Conservation (phyloP, 2,329 filamentous ascomycete genomes). For the Eurotiales sp. region DNA sequence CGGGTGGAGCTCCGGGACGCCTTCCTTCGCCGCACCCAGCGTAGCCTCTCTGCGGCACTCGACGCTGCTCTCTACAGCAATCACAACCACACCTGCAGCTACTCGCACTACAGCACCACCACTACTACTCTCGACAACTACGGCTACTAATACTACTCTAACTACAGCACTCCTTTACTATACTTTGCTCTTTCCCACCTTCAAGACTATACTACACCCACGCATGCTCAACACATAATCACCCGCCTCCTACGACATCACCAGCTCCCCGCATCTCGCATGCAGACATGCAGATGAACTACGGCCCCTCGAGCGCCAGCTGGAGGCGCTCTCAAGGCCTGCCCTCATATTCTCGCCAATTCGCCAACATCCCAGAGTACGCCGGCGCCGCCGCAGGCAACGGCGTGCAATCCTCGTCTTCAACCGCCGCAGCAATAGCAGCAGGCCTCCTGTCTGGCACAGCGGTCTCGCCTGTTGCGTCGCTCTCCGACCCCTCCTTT, state of each 20-base stretch:
- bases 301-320: slow-evolving; percentile 39
- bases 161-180: too few species aligned
- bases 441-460: not conserved
- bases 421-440: not conserved
- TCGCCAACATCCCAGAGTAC: slow-evolving; percentile 32
- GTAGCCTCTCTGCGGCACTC: slow-evolving; percentile 26
- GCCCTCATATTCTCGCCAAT: slow-evolving; percentile 48
- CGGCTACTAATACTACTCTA: too few species aligned
- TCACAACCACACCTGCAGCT: slow-evolving; percentile 21
- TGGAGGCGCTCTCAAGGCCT: slow-evolving; percentile 42
- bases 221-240: too few species aligned
- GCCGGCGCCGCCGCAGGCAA: slow-evolving; percentile 18
- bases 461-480: slow-evolving; percentile 14
- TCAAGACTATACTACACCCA: too few species aligned
- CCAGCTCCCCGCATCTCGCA: slow-evolving; percentile 40
- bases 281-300: slow-evolving; percentile 48
- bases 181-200: too few species aligned
- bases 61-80: slow-evolving; percentile 35
- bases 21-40: slow-evolving; percentile 16
- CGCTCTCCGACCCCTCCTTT: slow-evolving; percentile 47
- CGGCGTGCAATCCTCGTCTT: not conserved
- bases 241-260: slow-evolving; percentile 25
- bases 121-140: too few species aligned
- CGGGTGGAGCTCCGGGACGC: too few species aligned
- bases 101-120: too few species aligned